Evolutionary conservation across 352 stramenopile genomes (phyloP).

Genomic region (Pythium pectinolyticum): DNA sequence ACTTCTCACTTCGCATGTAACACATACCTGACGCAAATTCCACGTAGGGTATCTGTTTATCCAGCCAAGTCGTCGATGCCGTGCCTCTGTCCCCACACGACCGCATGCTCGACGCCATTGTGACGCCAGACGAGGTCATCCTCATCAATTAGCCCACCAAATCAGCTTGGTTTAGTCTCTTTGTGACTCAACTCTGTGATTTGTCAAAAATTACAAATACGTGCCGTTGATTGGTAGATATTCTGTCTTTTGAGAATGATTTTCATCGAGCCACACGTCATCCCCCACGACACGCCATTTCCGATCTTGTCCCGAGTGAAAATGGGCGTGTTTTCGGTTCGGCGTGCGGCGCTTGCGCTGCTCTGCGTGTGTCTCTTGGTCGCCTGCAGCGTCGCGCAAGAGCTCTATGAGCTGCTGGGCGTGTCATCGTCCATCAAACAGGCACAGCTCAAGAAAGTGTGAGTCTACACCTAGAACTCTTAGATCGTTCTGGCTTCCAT

Average conservation of each 20-base stretch:
- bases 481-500: too few species aligned
- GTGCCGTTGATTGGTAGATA: slow-evolving; percentile 18
- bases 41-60: slow-evolving; percentile 63
- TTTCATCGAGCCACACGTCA: slow-evolving; percentile 13
- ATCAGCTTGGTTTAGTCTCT: not conserved
- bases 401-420: slow-evolving; percentile 71
- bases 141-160: slow-evolving; percentile 14
- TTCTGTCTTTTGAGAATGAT: not conserved
- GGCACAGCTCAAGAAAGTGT: slow-evolving; percentile 76
- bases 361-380: slow-evolving; percentile 48
- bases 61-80: slow-evolving; percentile 54
- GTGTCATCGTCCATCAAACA: slow-evolving; percentile 49
- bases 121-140: slow-evolving; percentile 63
- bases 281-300: not conserved
- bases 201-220: slow-evolving; percentile 8
- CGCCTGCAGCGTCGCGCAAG: slow-evolving; percentile 41
- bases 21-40: too few species aligned
- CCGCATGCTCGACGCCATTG: slow-evolving; percentile 60
- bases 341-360: slow-evolving; percentile 29
- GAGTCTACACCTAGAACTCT: slow-evolving; percentile 22
- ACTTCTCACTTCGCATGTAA: too few species aligned
- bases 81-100: slow-evolving; percentile 70
- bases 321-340: slow-evolving; percentile 18
- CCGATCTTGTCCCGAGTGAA: not conserved
- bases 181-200: slow-evolving; percentile 5